Conservation (phyloP, 2,329 filamentous ascomycete species). For the Alternaria sp. region DNA sequence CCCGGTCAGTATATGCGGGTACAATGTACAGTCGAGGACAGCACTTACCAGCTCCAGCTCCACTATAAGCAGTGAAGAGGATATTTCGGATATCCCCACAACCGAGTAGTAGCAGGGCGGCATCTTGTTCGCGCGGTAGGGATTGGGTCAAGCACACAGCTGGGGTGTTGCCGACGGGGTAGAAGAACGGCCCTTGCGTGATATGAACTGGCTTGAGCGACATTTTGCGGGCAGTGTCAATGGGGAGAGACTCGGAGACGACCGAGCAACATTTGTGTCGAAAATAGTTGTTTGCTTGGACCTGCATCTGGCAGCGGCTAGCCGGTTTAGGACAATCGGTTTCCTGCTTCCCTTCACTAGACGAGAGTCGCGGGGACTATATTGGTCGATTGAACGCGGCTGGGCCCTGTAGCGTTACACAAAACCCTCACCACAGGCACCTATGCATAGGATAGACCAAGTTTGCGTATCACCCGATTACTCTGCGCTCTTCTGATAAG, state of each 20-base stretch:
- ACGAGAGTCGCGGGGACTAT: background rate
- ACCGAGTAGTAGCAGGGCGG: background rate
- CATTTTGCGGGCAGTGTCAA: background rate
- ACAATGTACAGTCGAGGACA: background rate
- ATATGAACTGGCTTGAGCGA: constrained; percentile 12
- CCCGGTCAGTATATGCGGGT: background rate
- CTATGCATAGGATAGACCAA: too few relatives aligned
- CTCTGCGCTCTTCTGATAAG: too few relatives aligned
- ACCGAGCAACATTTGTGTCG: background rate
- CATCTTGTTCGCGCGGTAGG: background rate
- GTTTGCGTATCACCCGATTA: too few relatives aligned
- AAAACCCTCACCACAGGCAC: too few relatives aligned
- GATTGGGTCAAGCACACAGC: background rate
- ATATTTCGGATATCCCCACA: background rate
- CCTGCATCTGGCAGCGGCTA: background rate
- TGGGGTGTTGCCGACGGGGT: constrained; percentile 55
- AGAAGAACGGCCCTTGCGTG: constrained; percentile 38
- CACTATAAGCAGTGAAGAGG: background rate
- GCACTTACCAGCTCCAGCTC: background rate
- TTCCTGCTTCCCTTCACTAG: background rate
- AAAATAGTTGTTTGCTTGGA: background rate
- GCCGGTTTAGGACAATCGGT: background rate
- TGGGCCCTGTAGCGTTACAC: too few relatives aligned
- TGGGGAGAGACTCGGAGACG: background rate
- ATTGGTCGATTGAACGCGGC: too few relatives aligned